Percentiles rank a stretch among this genome's conserved stretches.
phyloP scores from a whole-genome alignment of 495 filamentous ascomycete species.

The Annulohypoxylon bovei region DNA sequence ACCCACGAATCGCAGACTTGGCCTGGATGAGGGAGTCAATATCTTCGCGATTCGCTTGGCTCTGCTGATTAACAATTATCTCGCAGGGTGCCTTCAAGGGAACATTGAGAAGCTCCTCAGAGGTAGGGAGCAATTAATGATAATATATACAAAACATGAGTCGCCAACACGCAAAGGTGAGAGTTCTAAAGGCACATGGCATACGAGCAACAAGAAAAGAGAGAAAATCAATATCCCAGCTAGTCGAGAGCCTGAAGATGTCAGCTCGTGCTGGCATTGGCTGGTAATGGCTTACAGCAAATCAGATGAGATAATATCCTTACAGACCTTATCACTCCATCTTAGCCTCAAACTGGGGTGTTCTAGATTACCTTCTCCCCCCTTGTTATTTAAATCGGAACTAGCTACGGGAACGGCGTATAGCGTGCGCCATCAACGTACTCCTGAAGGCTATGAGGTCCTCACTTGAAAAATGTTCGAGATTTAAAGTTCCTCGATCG shows the following conservation, averaged over 20 bases:
- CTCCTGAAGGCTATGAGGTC: neutral
- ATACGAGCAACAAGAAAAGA: conserved; percentile 6
- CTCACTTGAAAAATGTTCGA: neutral
- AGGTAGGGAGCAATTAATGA: neutral
- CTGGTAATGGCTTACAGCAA: conserved; percentile 14
- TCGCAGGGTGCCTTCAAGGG: neutral
- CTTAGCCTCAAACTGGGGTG: conserved; percentile 13
- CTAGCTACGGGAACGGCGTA: neutral
- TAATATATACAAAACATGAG: neutral
- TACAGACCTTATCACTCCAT: conserved; percentile 27
- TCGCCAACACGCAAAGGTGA: neutral
- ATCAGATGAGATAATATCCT: conserved; percentile 39
- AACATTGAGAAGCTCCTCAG: neutral
- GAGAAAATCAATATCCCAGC: neutral
- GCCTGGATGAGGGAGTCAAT: neutral
- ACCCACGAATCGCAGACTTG: neutral
- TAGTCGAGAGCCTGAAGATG: conserved; percentile 18
- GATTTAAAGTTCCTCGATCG: neutral
- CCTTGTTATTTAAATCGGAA: neutral
- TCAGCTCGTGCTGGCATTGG: conserved; percentile 26
- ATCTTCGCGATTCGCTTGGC: neutral
- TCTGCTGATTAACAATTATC: neutral
- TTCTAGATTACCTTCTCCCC: conserved; percentile 4
- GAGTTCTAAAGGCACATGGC: conserved; percentile 4
- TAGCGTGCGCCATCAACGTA: neutral